Evolutionary conservation across 257 asterid genomes (phyloP), one percentile per base, ranked within the genome.

Genomic region (Capsicum pubescens): DNA sequence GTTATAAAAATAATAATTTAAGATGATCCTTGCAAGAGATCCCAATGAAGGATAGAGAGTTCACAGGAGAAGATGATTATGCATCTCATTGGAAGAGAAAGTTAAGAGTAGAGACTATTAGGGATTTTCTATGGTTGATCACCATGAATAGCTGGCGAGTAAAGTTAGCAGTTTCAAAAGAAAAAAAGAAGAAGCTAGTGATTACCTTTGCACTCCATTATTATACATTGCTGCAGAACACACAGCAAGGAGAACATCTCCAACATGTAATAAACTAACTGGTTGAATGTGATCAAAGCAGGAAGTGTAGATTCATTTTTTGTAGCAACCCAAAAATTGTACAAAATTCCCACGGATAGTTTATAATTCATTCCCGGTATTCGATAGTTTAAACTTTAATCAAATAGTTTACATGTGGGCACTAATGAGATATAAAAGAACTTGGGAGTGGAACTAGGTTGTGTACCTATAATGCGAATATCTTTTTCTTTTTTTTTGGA

Each of bases 211-310:
- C 5, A 77, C 64, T 77, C 82, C 50, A 52, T 77, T 32, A 54
- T 26, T 66, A 32, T 54, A 26, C 19, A 14, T 77, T 77, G 50
- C 66, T 77, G 64, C 13, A 76, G 21, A 77, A 55, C 48, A 77
- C 16, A 77, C 52, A 26, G 50, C 82, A 54, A 77, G 50, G 72
- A 15, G 55, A 77, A 52, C 26, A 0, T 32, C 82, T 77, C 81
- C 50, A 77, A 15, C 54, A 7, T 16, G 48, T 77, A 8, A 77
- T 35, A 76, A 52, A 32, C n/a, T 54, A 54, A 57, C 46, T 19
- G 82, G 50, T 21, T 14, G 16, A 54, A 54, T 77, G 82, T 77
- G 66, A 54, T 2, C 15, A 15, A 54, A 54, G 32, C 64, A 32
- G 50, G 66, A 77, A 54, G 26, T 50, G 12, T 32, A 21, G 14